Base-by-base conservation (phyloP, 345 rosid genomes). In the Lumnitzera racemosa region DNA sequence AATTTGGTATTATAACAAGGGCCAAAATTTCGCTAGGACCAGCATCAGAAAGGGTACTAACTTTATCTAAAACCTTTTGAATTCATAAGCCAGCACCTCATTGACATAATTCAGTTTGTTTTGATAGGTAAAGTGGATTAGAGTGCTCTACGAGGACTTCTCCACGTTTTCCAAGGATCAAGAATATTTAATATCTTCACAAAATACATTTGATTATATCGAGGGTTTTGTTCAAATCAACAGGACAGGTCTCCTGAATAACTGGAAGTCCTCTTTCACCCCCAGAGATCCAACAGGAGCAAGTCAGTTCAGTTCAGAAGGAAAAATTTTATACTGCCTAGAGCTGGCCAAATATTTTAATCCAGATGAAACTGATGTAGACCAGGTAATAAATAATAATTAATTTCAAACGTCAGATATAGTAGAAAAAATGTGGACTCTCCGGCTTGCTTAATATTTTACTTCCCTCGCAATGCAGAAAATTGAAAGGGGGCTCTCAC, bases 171-270 rank as follows among this genome's bases (percentile, higher is more conserved):
- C 92, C 71, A 73, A 49, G 27, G 97, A 95, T 72, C 99, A 95
- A 74, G 97, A 95, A 67, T 76, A 70, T 61, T 63, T 90, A 64
- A 84, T 90, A 75, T 86, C 87, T 9, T 70, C 71, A 10, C 51
- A 74, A 49, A 69, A 80, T 25, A 61, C 85, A 64, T 90, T 95
- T 16, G 95, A 95, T 72, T 95, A 95, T 71, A 71, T 95, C 48
- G 99, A 95, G 76, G 99, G 97, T 61, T 86, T 86, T 51, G 97
- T 86, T 24, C 67, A 78, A 17, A 83, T 90, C 62, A 95, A 95
- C 78, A 72, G 88, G 72, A 86, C 82, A 11, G 88, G 85, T 51
- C 74, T 94, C 56, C 84, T 95, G 20, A 72, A 83, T 56, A 90
- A 72, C 62, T 95, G 97, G 99, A 80, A 85, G 56, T 83, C 95